Base-by-base conservation (phyloP, 306 rosid genomes). In the Acacia acuminata region DNA sequence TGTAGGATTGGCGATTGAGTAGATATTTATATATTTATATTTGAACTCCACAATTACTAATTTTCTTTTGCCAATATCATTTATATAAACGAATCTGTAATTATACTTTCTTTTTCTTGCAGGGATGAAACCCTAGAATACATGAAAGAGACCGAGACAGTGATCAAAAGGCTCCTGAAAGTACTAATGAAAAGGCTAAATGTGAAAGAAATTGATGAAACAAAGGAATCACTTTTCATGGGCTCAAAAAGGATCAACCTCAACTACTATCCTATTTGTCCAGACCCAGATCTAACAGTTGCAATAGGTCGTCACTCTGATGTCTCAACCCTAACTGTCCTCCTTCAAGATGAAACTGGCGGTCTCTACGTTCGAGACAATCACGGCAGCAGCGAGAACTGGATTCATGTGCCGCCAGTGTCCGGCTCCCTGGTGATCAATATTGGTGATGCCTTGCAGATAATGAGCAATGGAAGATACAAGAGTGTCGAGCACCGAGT, bases 261-360 rank as follows among this genome's bases (percentile, higher is more conserved):
- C 8, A 90, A 90, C 68, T 88, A 84, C 65, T 88, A 92, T 75
- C 97, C 90, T 2, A 66, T 84, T 13, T 88, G 89, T 68, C 91
- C 91, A 8, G 85, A 86, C 60, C 94, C 88, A 4, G 86, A 90
- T 43, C 87, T 90, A 3, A 58, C 92, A 0, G 78, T 83, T 4
- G 92, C 91, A 36, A 82, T 88, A 24, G 94, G 97, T 7, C 89
- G 89, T 14, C 94, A 90, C 71, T 92, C 91, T 0, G 90, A 92
- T 61, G 89, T 90, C 38, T 87, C 94, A 25, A 86, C 92, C 25
- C 76, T 90, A 44, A 88, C 94, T 0, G 14, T 92, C 56, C 94
- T 92, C 71, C 85, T 92, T 20, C 92, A 90, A 27, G 97, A 92
- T 14, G 82, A 90, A 17, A 84, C 81, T 1, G 91, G 94, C 0